Percentiles rank a stretch among this genome's conserved stretches.
These are phyloP conservation scores for Chenopodium formosanum DNA, from an alignment of 148 eudicot genomes.

Conservation along the genomic window DNA sequence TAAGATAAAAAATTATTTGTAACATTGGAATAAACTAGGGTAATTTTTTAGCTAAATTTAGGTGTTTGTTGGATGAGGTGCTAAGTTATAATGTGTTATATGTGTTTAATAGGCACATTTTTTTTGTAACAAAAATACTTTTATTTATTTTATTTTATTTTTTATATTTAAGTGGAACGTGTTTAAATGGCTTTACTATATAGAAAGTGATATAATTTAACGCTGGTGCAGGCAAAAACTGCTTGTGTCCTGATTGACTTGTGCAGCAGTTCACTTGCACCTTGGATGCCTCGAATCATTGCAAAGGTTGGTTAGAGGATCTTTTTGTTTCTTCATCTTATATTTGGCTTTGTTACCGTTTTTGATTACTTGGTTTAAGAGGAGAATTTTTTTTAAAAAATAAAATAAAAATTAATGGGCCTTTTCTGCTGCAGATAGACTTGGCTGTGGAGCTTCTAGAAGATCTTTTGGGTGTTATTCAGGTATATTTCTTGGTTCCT, in stretches of 20 bases:
- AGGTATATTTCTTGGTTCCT: constrained; percentile 36
- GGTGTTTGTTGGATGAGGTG: background rate
- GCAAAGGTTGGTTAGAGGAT: constrained; percentile 59
- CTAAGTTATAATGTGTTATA: background rate
- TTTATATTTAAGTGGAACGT: background rate
- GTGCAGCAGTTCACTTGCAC: constrained; percentile 65
- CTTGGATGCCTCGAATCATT: constrained; percentile 74
- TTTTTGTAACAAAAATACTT: too few species aligned
- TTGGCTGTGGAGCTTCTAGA: constrained; percentile 75
- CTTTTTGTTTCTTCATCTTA: constrained; percentile 2
- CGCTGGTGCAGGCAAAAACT: constrained; percentile 62
- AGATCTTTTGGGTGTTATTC: constrained; percentile 79
- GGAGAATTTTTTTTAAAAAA: background rate
- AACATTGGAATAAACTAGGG: background rate
- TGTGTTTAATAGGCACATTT: background rate
- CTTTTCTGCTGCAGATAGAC: constrained; percentile 52
- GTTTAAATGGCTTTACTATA: constrained; percentile 4
- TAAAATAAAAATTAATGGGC: background rate
- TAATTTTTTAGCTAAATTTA: background rate
- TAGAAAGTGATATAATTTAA: constrained; percentile 18
- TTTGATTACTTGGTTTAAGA: constrained; percentile 7
- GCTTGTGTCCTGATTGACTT: constrained; percentile 74
- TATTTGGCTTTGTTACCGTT: background rate
- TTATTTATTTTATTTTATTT: too few species aligned
- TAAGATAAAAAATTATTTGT: background rate